These are phyloP conservation scores for Zasmidium cellare DNA, from an alignment of 2,329 filamentous ascomycete genomes.

Conservation along the genomic window DNA sequence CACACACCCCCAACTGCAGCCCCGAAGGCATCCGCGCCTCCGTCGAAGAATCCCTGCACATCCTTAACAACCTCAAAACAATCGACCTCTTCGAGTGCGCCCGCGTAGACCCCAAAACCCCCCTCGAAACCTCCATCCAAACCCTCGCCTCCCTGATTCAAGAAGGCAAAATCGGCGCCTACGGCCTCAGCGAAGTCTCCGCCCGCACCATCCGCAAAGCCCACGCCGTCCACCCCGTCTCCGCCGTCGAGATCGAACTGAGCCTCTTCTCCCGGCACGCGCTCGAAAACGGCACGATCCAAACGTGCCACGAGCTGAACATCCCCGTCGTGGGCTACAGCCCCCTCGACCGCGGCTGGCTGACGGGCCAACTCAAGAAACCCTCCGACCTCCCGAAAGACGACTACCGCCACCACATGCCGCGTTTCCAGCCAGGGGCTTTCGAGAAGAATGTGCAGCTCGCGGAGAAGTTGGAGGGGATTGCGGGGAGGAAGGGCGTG, in stretches of 20 bases:
- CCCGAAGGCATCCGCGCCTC: slow-evolving; percentile 36
- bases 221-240: slow-evolving; percentile 54
- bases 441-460: slow-evolving; percentile 44
- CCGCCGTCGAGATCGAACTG: slow-evolving; percentile 61
- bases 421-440: slow-evolving; percentile 36
- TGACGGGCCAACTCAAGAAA: not conserved
- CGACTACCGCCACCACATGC: not conserved
- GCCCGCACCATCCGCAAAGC: slow-evolving; percentile 46
- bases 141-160: slow-evolving; percentile 43
- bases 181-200: slow-evolving; percentile 53
- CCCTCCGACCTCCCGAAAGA: not conserved
- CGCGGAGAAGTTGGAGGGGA: not conserved
- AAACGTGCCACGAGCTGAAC: not conserved
- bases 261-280: slow-evolving; percentile 10
- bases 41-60: slow-evolving; percentile 42
- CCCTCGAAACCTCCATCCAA: slow-evolving; percentile 41
- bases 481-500: not conserved
- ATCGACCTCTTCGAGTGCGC: slow-evolving; percentile 46
- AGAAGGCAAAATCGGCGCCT: slow-evolving; percentile 52
- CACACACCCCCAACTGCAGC: slow-evolving; percentile 49
- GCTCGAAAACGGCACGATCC: not conserved
- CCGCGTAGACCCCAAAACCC: slow-evolving; percentile 39
- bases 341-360: not conserved
- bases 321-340: not conserved
- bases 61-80: slow-evolving; percentile 44